A percentile compares a stretch with the other conserved stretches of the same genome.
Conservation (phyloP, 768 basidiomycete genomes). For the Myochromella boudieri region DNA sequence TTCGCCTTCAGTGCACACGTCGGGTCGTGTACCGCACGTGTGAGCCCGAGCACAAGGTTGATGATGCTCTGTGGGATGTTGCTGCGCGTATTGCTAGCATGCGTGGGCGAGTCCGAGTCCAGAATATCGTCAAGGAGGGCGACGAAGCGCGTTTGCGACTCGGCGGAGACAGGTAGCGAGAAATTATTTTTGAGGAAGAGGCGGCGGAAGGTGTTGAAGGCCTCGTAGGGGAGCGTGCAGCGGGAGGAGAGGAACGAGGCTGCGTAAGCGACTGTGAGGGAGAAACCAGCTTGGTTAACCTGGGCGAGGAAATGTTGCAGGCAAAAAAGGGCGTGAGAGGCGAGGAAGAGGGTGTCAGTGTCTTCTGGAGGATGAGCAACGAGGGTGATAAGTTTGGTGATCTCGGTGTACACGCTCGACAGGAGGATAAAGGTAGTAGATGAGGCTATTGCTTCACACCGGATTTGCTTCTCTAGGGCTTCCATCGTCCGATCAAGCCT, state of each 20-base stretch:
- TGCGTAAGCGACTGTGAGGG: conserved; percentile 29
- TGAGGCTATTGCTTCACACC: conserved; percentile 6
- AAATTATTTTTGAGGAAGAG: conserved; percentile 31
- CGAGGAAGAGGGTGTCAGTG: conserved; percentile 13
- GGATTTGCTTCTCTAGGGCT: conserved; percentile 1
- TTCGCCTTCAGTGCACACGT: conserved; percentile 28
- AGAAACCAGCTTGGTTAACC: conserved; percentile 31
- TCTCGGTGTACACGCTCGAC: neutral
- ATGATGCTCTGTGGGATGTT: conserved; percentile 29
- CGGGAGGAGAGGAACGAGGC: conserved; percentile 20
- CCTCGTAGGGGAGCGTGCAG: conserved; percentile 30
- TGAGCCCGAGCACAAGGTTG: conserved; percentile 29
- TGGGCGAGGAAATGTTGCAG: conserved; percentile 23
- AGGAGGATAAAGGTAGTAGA: conserved; percentile 3
- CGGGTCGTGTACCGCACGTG: conserved; percentile 26
- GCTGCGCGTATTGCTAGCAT: conserved; percentile 16
- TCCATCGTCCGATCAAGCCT: neutral
- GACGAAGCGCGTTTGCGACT: conserved; percentile 28
- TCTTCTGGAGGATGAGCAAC: conserved; percentile 13
- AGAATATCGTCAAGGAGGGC: conserved; percentile 28
- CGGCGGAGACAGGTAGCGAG: conserved; percentile 15
- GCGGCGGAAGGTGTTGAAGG: conserved; percentile 37
- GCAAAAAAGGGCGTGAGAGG: conserved; percentile 19
- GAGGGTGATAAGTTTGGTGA: conserved; percentile 21
- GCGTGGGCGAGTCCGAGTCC: conserved; percentile 22